Evolutionary conservation across 306 rosid species (phyloP), one percentile per base, ranked within the genome.

Genomic region (Begonia fuchsioides): DNA sequence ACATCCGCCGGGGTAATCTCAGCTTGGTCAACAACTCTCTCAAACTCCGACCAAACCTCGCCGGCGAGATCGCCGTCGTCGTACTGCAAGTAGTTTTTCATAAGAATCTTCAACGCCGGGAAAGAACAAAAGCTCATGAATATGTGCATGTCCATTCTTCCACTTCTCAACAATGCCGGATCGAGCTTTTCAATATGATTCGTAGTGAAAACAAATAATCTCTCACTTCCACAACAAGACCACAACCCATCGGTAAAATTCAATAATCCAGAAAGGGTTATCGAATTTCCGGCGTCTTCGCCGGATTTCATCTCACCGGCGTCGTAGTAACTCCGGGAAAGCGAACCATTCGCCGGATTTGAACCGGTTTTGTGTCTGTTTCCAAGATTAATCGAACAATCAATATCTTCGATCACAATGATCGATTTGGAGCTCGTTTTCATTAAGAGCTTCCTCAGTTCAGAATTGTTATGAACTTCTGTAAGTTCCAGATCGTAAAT

Each of bases 141-240:
- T 17, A 90, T 58, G 38, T 90, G 98, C 98, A 81, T 82, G 61
- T 90, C 98, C 98, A 90, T 90, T 54, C 98, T 71, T 26, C 98
- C 98, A 62, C 96, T 67, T 46, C 98, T 55, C 26, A 85, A 58
- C 79, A 90, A 67, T 61, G 98, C 96, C 11, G 96, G 68, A 64
- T 90, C 98, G 1, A 90, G 87, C 70, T 90, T 90, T 86, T 90
- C 96, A 62, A 90, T 77, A 76, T 90, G 98, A 51, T 90, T 90
- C 3, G 96, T 90, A 0, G 98, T 90, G 47, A 90, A 90, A 54
- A 90, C 93, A 39, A 90, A 90, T 12, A 90, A 85, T 72, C 93
- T 75, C 79, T 90, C 98, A 43, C 96, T 90, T 18, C 98, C 98
- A 32, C 98, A 90, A 10, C 98, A 90, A 0, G 98, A 90, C 98